A percentile compares a stretch with the other conserved stretches of the same genome.
phyloP scores from a whole-genome alignment of 306 rosid genomes.

The Leucaena leucocephala region DNA sequence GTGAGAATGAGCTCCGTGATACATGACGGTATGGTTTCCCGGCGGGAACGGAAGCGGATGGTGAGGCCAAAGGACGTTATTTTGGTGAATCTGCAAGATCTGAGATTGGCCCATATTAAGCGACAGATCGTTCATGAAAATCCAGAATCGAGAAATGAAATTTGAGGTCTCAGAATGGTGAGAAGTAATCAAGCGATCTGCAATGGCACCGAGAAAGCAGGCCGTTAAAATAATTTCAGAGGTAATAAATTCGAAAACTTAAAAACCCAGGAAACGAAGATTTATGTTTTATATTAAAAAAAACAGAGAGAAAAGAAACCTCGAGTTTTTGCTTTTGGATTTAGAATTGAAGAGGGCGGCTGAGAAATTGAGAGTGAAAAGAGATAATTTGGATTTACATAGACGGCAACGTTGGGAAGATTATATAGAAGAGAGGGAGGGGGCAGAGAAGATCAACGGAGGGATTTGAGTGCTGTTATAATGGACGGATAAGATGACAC shows the following conservation, averaged over 20 bases:
- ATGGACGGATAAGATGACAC: constrained; percentile 14
- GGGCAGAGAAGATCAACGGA: constrained; percentile 9
- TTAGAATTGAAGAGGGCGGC: background rate
- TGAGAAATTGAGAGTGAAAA: background rate
- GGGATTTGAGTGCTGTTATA: background rate
- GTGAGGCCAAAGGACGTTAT: constrained; percentile 45
- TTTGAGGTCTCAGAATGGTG: background rate
- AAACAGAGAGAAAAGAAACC: background rate
- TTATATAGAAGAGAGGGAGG: background rate
- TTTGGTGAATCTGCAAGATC: constrained; percentile 44
- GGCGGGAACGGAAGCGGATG: constrained; percentile 29
- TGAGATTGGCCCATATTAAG: constrained; percentile 40
- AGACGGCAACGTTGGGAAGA: background rate
- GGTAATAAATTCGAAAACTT: background rate
- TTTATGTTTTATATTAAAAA: background rate
- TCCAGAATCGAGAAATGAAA: background rate
- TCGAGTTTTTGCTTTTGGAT: background rate
- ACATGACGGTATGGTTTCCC: constrained; percentile 34
- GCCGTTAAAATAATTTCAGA: background rate
- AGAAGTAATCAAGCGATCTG: background rate
- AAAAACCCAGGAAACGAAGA: background rate
- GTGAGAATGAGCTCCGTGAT: constrained; percentile 24
- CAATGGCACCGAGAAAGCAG: constrained; percentile 12
- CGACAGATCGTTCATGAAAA: constrained; percentile 35
- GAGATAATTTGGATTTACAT: background rate